These are phyloP conservation scores for Iris pallida DNA, from an alignment of 116 monocot genomes.

Conservation along the genomic window DNA sequence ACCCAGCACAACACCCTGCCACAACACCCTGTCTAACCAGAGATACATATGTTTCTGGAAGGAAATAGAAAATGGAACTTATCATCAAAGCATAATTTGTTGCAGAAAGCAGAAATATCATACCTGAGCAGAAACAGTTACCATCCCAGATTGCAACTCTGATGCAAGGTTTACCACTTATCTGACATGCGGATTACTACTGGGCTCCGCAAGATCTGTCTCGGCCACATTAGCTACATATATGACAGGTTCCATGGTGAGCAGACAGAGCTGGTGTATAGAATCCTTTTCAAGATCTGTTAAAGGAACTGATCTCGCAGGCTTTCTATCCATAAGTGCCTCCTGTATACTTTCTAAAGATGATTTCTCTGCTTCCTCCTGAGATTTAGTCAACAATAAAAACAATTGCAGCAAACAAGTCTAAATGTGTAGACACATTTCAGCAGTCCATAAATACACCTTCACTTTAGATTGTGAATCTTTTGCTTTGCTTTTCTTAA, in stretches of 20 bases:
- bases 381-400: neutral
- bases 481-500: conserved; percentile 86
- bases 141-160: conserved; percentile 83
- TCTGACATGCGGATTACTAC: conserved; percentile 65
- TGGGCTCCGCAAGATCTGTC: conserved; percentile 71
- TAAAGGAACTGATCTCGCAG: conserved; percentile 78
- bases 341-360: conserved; percentile 85
- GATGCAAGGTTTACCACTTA: conserved; percentile 66
- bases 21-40: too few species aligned
- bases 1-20: neutral
- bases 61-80: too few species aligned
- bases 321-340: conserved; percentile 84
- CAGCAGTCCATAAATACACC: conserved; percentile 33
- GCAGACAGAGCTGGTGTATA: conserved; percentile 78
- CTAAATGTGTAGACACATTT: neutral
- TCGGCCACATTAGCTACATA: conserved; percentile 98
- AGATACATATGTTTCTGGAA: neutral
- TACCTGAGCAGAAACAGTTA: conserved; percentile 95
- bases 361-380: conserved; percentile 89
- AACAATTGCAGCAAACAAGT: neutral
- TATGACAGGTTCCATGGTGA: conserved; percentile 96
- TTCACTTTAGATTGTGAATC: conserved; percentile 85
- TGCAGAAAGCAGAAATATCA: neutral
- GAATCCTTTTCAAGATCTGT: conserved; percentile 82
- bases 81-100: neutral